These are phyloP conservation scores for Termitomyces eurrhizus DNA, from an alignment of 768 basidiomycete species.

Conservation along the genomic window DNA sequence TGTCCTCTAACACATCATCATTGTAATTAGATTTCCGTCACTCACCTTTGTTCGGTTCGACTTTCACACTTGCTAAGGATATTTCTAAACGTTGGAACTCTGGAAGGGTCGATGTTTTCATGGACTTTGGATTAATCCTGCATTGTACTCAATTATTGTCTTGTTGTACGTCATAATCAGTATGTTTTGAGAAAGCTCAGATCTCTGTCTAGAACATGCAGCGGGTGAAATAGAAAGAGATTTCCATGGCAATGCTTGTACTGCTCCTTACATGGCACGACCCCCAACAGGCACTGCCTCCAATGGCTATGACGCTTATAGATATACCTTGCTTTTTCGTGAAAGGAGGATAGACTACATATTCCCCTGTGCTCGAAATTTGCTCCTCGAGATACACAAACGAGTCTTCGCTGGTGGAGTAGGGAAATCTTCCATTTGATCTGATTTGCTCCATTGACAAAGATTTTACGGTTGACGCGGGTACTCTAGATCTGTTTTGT, in stretches of 20 bases:
- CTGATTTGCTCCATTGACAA: no score
- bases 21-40: background rate
- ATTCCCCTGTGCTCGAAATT: background rate
- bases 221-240: no score
- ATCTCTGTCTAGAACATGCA: background rate
- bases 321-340: background rate
- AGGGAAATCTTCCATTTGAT: background rate
- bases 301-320: background rate
- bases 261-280: background rate
- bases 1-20: background rate
- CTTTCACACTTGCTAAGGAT: background rate
- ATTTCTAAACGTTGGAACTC: background rate
- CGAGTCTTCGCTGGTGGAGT: no score
- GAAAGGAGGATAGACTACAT: background rate
- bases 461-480: no score
- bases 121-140: background rate
- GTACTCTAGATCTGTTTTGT: no score
- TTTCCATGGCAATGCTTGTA: background rate
- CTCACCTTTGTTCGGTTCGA: background rate
- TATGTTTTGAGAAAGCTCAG: background rate
- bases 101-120: background rate
- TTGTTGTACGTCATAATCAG: background rate
- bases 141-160: background rate
- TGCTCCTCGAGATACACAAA: background rate
- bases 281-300: background rate